Percentiles rank a stretch among this genome's conserved stretches.
Conservation (phyloP, 2,329 filamentous ascomycete species). For the Pseudonectria buxi region DNA sequence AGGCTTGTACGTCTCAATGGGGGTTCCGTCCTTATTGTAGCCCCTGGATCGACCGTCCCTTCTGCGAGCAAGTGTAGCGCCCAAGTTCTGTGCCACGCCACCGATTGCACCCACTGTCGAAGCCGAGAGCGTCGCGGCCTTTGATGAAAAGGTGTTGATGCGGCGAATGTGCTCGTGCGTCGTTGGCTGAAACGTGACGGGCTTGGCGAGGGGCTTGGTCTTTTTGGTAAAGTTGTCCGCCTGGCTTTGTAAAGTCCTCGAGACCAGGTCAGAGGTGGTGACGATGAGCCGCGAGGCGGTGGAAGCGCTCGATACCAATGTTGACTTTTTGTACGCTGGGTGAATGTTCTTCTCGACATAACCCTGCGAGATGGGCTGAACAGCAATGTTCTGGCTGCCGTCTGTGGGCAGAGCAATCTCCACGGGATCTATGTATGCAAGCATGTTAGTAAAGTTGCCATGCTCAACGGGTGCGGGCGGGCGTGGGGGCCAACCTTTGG, state of each 20-base stretch:
- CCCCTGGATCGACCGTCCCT: conserved; percentile 50
- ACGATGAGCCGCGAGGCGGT: conserved; percentile 88
- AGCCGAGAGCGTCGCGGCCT: conserved; percentile 71
- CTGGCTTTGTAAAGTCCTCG: conserved; percentile 67
- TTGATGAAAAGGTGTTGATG: conserved; percentile 78
- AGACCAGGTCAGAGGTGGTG: conserved; percentile 73
- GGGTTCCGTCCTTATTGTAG: conserved; percentile 63
- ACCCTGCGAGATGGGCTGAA: conserved; percentile 60
- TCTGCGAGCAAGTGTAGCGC: conserved; percentile 58
- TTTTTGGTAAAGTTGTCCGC: conserved; percentile 77
- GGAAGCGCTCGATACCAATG: conserved; percentile 78
- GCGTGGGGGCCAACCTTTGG: too few relatives aligned
- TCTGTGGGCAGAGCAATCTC: conserved; percentile 68
- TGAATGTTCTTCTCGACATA: conserved; percentile 75
- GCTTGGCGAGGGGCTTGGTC: conserved; percentile 69
- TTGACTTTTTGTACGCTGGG: conserved; percentile 84
- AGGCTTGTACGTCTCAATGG: conserved; percentile 66
- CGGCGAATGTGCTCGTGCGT: conserved; percentile 82
- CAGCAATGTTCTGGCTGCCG: conserved; percentile 55
- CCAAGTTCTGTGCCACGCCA: conserved; percentile 82
- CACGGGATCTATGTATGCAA: conserved; percentile 53
- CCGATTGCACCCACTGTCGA: conserved; percentile 82
- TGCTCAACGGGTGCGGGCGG: too few relatives aligned
- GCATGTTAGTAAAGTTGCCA: conserved; percentile 3
- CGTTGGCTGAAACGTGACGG: conserved; percentile 78